phyloP scores from a whole-genome alignment of 2,329 filamentous ascomycete genomes.

The Beauveria asiatica region DNA sequence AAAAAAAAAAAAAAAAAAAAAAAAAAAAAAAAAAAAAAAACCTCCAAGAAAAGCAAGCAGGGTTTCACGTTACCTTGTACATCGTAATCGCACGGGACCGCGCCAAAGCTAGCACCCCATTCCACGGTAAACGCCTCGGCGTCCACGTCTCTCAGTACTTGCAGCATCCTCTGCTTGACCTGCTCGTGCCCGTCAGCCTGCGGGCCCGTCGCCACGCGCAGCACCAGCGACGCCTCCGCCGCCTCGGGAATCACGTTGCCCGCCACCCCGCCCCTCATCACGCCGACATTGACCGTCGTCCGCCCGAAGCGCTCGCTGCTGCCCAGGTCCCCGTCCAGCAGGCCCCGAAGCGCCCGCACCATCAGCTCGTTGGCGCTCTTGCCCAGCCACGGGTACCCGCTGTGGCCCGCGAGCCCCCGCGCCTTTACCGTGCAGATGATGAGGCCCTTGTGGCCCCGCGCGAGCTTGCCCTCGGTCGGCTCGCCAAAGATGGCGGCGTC shows the following conservation, averaged over 20 bases:
- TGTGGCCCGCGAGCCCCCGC: not conserved
- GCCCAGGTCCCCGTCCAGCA: constrained; percentile 60
- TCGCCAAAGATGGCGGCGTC: constrained; percentile 68
- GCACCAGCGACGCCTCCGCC: constrained; percentile 12
- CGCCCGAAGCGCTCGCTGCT: constrained; percentile 66
- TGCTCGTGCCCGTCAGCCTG: constrained; percentile 41
- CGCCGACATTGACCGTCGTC: constrained; percentile 75
- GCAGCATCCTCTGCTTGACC: too few relatives aligned
- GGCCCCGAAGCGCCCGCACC: constrained; percentile 52
- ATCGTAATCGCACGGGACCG: too few relatives aligned
- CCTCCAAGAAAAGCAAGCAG: too few relatives aligned
- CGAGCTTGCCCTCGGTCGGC: constrained; percentile 72
- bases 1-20: too few relatives aligned
- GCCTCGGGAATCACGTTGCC: too few relatives aligned
- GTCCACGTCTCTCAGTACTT: too few relatives aligned
- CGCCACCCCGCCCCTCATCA: constrained; percentile 41
- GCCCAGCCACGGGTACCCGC: constrained; percentile 39
- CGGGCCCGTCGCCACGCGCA: constrained; percentile 29
- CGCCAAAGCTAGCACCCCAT: too few relatives aligned
- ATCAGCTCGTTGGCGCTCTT: constrained; percentile 69
- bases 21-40: too few relatives aligned
- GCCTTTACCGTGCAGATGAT: constrained; percentile 38
- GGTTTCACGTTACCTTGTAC: too few relatives aligned
- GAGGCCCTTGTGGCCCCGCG: constrained; percentile 76
- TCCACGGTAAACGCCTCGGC: too few relatives aligned